Base-by-base conservation (phyloP, 2,329 filamentous ascomycete species). In the Seiridium unicorne region DNA sequence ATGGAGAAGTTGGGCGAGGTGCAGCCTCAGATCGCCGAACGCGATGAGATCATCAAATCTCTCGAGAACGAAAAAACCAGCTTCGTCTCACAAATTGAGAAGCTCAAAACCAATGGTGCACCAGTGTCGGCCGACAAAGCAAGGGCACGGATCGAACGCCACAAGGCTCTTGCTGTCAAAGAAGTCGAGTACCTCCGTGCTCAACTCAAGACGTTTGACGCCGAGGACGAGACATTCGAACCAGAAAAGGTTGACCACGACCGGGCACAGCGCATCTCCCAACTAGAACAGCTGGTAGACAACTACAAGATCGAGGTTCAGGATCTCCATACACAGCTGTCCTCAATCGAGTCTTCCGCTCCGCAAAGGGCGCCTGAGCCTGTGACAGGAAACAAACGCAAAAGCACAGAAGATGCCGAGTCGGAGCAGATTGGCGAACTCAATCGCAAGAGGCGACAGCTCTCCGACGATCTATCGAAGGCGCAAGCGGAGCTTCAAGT, bases 161-260 rank as follows among this genome's bases (percentile, higher is more conserved):
- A 98, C 72, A 90, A 92, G 60, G 86, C 84, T 1, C 83, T 99
- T 6, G 92, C 93, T 0, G 83, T 92, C 32, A 97, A 97, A 71
- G 96, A 99, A 72, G 92, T 95, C 0, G 93, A 97, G 66, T 97
- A 96, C 72, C 83, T 99, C 5, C 90, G 95, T 31, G 94, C 92
- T 0, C 95, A 99, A 74, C 83, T 98, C 58, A 93, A 93, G 76
- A 89, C 91, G 0, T 90, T 96, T 62, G 92, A 98, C 69, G 85
- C 87, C 0, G 95, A 99, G 74, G 93, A 98, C 68, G 86, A 87
- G 57, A 93, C 93, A 0, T 90, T 97, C 77, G 88, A 94, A 59
- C 87, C 91, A 0, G 91, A 92, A 40, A 87, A 85, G 48, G 89
- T 90, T 58, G 92, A 99, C 68, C 85, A 90, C 65, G 83, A 87